Base-by-base conservation (phyloP, 2,329 filamentous ascomycete genomes). In the Neophaeococcomyces aloes region DNA sequence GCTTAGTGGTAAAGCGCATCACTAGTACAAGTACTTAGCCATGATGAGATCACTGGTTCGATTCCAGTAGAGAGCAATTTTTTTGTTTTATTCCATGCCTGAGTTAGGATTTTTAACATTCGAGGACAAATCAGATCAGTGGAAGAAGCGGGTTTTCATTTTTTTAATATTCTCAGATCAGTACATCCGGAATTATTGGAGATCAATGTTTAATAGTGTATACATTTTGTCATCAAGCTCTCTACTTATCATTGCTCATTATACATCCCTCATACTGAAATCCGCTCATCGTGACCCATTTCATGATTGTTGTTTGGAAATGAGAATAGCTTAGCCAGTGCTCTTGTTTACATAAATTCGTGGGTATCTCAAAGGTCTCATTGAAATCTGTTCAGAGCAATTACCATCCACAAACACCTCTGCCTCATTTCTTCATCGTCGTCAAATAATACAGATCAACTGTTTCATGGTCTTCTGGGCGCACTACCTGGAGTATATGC, bases 21-120 rank as follows among this genome's bases (percentile, higher is more conserved):
- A 44, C 41, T 44, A 44, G 41, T 44, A 44, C 6, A 4, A 23
- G 3, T 25, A 10, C 21, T 23, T 29, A 41, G 23, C 27, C 14
- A 42, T 42, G 40, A 35, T 42, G 40, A 42, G 40, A 42, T 42
- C 40, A 15, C 40, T 42, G 40, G 40, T 42, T 42, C 40, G 40
- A 35, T 42, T 42, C 40, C 40, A 42, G 40, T 15, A 42, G 40
- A 14, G 29, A 36, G 40, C 40, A 42, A 14, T 3, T 23, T 36
- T 27, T 27, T n/a, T 15, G 25, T 35, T 42, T 42, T 14, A 6
- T 21, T 36, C 35, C 29, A 25, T 17, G 17, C 23, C 10, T 27
- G 23, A n/a, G n/a, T n/a, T n/a, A n/a, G n/a, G n/a, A n/a, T n/a
- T n/a, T n/a, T n/a, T n/a, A n/a, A n/a, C n/a, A n/a, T n/a, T n/a